phyloP scores from a whole-genome alignment of 352 stramenopile species.

The Achlya hypogyna region DNA sequence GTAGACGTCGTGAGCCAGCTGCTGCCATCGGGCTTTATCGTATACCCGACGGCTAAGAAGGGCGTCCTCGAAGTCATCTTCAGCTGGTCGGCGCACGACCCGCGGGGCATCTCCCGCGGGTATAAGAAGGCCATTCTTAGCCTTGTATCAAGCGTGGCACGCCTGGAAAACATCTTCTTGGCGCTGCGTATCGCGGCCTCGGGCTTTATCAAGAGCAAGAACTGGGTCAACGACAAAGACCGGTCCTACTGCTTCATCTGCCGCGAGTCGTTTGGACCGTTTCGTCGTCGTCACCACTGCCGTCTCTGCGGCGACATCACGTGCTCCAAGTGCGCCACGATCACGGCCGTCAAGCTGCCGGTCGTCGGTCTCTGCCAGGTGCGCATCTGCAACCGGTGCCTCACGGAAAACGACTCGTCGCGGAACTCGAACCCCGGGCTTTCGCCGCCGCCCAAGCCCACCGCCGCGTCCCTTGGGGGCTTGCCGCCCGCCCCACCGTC shows the following conservation, averaged over 20 bases:
- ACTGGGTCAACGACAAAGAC: conserved; percentile 42
- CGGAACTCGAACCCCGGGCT: conserved; percentile 3
- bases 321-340: conserved; percentile 49
- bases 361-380: conserved; percentile 18
- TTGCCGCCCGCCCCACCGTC: not conserved
- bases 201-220: conserved; percentile 20
- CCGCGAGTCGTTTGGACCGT: conserved; percentile 64
- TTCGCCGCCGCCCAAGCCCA: not conserved
- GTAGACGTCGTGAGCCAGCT: conserved; percentile 13
- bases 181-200: conserved; percentile 15
- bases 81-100: conserved; percentile 17
- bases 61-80: conserved; percentile 20
- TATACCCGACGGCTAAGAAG: conserved; percentile 19
- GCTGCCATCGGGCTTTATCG: conserved; percentile 16
- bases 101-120: conserved; percentile 13
- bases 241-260: conserved; percentile 79
- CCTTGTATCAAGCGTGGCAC: conserved; percentile 12
- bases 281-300: conserved; percentile 78
- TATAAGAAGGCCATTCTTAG: conserved; percentile 18
- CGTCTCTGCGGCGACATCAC: conserved; percentile 79
- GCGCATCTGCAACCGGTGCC: conserved; percentile 17
- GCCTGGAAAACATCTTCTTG: conserved; percentile 19
- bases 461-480: not conserved
- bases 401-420: conserved; percentile 17
- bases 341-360: conserved; percentile 16